Evolutionary conservation across 1,284 basidiomycete species (phyloP).

Genomic region (Golubevia pallescens): DNA sequence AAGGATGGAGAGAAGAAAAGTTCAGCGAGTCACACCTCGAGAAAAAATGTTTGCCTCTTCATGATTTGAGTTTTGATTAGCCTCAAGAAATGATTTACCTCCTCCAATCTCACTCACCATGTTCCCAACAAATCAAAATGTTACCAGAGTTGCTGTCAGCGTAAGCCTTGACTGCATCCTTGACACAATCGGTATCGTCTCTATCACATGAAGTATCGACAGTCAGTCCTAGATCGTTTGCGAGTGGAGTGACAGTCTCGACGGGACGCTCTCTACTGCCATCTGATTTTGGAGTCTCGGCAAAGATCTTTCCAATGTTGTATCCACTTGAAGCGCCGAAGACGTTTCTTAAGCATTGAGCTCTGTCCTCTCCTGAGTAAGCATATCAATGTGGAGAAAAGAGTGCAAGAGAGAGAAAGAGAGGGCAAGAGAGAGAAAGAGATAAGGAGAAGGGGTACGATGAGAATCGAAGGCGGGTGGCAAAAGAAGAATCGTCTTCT

Average conservation of each 20-base stretch:
- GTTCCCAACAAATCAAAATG: too few relatives aligned
- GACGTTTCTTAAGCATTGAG: constrained; percentile 41
- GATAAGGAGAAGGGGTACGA: too few relatives aligned
- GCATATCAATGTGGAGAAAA: too few relatives aligned
- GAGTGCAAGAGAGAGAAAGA: too few relatives aligned
- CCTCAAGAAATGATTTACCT: not conserved
- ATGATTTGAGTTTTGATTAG: not conserved
- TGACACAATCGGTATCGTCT: too few relatives aligned
- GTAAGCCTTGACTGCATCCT: too few relatives aligned
- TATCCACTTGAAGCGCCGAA: constrained; percentile 33
- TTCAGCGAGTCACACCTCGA: too few relatives aligned
- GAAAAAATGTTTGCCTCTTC: not conserved
- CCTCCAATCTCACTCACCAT: too few relatives aligned
- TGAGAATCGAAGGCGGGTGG: too few relatives aligned
- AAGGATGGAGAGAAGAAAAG: not conserved
- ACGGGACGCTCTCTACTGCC: constrained; percentile 51
- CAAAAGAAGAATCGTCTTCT: too few relatives aligned
- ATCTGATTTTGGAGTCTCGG: constrained; percentile 38
- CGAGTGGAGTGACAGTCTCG: constrained; percentile 58
- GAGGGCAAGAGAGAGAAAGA: too few relatives aligned
- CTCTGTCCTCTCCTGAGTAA: too few relatives aligned
- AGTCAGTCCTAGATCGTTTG: constrained; percentile 43
- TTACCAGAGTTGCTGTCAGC: not conserved
- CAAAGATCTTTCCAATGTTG: constrained; percentile 56
- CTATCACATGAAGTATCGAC: constrained; percentile 43